Evolutionary conservation across 2,329 filamentous ascomycete genomes (phyloP).

Genomic region (Penicillium polonicum): DNA sequence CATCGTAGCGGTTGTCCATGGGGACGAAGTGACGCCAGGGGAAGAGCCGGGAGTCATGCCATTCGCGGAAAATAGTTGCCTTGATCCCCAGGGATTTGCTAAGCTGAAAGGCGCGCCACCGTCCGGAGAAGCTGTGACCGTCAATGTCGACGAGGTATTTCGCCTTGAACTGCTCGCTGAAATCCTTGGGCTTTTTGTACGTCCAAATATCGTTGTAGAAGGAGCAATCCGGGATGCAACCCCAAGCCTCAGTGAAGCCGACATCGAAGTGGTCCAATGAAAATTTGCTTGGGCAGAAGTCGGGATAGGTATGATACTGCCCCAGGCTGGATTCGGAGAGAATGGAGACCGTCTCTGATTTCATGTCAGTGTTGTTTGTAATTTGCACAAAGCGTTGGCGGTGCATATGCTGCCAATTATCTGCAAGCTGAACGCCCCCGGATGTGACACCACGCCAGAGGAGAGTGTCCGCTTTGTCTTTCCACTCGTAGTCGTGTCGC

Average conservation of each 20-base stretch:
- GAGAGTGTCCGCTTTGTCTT: constrained; percentile 54
- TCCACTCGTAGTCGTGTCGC: constrained; percentile 58
- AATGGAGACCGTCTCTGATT: constrained; percentile 25
- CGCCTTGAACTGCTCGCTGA: constrained; percentile 37
- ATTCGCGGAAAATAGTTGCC: constrained; percentile 55
- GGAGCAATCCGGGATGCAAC: constrained; percentile 39
- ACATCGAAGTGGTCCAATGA: constrained; percentile 38
- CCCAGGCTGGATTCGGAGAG: constrained; percentile 26
- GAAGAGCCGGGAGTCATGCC: constrained; percentile 54
- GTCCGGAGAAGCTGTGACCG: constrained; percentile 43
- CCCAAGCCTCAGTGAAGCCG: constrained; percentile 36
- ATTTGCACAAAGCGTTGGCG: constrained; percentile 40
- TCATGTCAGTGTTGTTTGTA: constrained; percentile 36
- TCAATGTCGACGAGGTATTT: constrained; percentile 43
- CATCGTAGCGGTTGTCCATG: constrained; percentile 52
- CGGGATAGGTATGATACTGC: constrained; percentile 5
- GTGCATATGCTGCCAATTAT: constrained; percentile 41
- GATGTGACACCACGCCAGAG: constrained; percentile 67
- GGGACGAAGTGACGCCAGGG: constrained; percentile 56
- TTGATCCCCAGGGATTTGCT: constrained; percentile 52
- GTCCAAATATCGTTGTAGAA: constrained; percentile 33
- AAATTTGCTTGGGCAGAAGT: constrained; percentile 25
- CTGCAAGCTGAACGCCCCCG: constrained; percentile 55
- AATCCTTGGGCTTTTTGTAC: constrained; percentile 27
- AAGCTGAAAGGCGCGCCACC: constrained; percentile 46